phyloP scores from a whole-genome alignment of 257 asterid genomes.

The Solanum chilense region DNA sequence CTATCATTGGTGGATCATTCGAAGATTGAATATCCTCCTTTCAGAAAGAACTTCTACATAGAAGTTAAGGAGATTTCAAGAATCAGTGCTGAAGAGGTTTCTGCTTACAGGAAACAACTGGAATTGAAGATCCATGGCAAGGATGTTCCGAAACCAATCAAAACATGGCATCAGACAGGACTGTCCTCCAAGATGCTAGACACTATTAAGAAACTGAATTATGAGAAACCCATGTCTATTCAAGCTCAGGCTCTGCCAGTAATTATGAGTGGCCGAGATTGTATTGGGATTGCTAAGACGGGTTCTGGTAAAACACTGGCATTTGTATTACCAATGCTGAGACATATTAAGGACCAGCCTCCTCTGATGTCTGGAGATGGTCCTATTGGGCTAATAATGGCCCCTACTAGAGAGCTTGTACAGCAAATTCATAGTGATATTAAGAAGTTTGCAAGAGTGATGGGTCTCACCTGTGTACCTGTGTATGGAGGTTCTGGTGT shows the following conservation, averaged over 20 bases:
- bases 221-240: conserved; percentile 72
- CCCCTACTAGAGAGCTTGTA: conserved; percentile 92
- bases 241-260: conserved; percentile 91
- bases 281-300: conserved; percentile 89
- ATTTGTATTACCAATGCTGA: conserved; percentile 85
- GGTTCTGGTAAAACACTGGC: conserved; percentile 94
- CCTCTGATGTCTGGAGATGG: conserved; percentile 79
- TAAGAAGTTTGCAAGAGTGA: conserved; percentile 59
- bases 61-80: conserved; percentile 70
- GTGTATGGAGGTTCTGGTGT: conserved; percentile 94
- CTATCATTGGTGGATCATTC: conserved; percentile 79
- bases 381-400: conserved; percentile 87
- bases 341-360: conserved; percentile 90
- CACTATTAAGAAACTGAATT: conserved; percentile 58
- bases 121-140: conserved; percentile 85
- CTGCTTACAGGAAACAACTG: conserved; percentile 56
- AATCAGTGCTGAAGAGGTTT: conserved; percentile 72
- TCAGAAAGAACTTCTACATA: conserved; percentile 73
- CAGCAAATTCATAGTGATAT: conserved; percentile 81
- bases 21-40: conserved; percentile 59
- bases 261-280: conserved; percentile 89
- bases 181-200: conserved; percentile 71
- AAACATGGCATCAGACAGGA: conserved; percentile 89
- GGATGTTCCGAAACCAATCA: conserved; percentile 83
- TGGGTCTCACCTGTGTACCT: conserved; percentile 78